Conservation (phyloP, 2,329 filamentous ascomycete species). For the Botrytis paeoniae region DNA sequence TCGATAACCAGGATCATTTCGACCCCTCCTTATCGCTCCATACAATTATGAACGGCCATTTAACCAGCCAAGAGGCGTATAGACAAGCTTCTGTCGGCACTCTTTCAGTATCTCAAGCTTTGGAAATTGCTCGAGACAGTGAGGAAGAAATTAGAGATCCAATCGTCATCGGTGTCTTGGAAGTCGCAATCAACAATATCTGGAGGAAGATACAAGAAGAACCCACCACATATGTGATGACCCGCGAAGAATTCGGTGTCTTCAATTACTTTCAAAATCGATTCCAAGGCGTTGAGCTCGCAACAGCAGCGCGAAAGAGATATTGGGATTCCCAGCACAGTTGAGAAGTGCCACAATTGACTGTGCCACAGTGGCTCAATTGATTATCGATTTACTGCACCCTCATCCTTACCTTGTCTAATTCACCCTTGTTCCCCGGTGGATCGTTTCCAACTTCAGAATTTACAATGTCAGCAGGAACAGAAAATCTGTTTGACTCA, state of each 20-base stretch:
- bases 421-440: neutral
- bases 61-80: constrained; percentile 24
- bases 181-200: constrained; percentile 59
- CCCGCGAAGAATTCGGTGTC: constrained; percentile 73
- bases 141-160: constrained; percentile 63
- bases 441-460: neutral
- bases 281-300: constrained; percentile 53
- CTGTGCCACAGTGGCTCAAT: constrained; percentile 7
- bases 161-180: constrained; percentile 61
- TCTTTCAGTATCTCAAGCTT: constrained; percentile 57
- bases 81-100: constrained; percentile 19
- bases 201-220: constrained; percentile 65
- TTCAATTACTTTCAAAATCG: constrained; percentile 80
- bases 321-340: constrained; percentile 49
- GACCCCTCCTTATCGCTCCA: constrained; percentile 23
- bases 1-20: constrained; percentile 12
- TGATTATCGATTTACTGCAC: constrained; percentile 1
- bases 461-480: constrained; percentile 5
- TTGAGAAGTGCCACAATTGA: constrained; percentile 5
- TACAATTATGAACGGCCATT: constrained; percentile 26
- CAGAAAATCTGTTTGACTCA: neutral
- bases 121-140: constrained; percentile 73
- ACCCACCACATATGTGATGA: constrained; percentile 70
- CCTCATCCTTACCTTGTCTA: neutral
- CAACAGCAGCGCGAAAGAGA: constrained; percentile 47